These are phyloP conservation scores for Lichtheimia hyalospora DNA, from an alignment of 371 early-diverging fungal species.

Conservation along the genomic window DNA sequence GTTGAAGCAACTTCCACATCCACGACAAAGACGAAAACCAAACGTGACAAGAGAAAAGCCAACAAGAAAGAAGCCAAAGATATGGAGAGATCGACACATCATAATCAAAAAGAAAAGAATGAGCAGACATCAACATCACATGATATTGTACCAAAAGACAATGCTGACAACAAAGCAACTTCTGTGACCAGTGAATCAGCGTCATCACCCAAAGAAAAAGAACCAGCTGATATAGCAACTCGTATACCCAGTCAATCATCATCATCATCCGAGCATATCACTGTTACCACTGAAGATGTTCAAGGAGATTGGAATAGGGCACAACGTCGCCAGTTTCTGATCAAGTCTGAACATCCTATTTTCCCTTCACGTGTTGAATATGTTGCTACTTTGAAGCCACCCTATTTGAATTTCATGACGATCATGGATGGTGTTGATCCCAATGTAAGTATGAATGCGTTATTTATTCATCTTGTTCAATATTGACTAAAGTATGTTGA, in stretches of 20 bases:
- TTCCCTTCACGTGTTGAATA: slow-evolving; percentile 30
- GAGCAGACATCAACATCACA: not conserved
- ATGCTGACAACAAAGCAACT: no score
- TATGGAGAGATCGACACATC: not conserved
- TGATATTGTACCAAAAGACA: not conserved
- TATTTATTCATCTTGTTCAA: no score
- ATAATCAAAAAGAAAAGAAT: not conserved
- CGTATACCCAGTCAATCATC: not conserved
- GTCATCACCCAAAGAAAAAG: not conserved
- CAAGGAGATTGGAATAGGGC: slow-evolving; percentile 6
- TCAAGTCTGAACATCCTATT: slow-evolving; percentile 21
- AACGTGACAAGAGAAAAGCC: not conserved
- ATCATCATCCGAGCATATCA: not conserved
- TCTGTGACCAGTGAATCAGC: not conserved
- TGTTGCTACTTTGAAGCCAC: slow-evolving; percentile 27
- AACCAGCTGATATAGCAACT: not conserved
- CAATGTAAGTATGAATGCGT: not conserved
- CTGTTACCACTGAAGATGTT: not conserved
- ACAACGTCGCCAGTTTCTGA: slow-evolving; percentile 13
- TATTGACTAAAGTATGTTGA: not conserved
- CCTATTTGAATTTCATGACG: slow-evolving; percentile 29
- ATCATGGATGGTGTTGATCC: not conserved
- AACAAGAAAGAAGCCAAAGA: not conserved
- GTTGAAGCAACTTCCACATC: not conserved
- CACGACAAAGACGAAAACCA: not conserved